A percentile compares a stretch with the other conserved stretches of the same genome.
These are phyloP conservation scores for Hirschfeldia incana DNA, from an alignment of 345 rosid species.

Conservation along the genomic window DNA sequence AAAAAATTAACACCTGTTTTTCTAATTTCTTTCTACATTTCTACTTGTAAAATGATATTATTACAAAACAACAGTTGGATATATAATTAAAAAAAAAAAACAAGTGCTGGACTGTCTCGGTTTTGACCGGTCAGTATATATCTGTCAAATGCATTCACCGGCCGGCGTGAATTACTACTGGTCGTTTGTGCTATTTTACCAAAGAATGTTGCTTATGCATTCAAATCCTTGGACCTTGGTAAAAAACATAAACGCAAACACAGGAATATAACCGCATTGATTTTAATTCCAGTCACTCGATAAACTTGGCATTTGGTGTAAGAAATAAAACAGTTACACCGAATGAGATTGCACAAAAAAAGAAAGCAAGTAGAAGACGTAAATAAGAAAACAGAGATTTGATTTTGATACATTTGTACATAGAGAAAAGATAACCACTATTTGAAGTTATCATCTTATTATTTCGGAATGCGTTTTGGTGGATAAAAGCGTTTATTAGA, in stretches of 20 bases:
- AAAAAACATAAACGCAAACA: not conserved
- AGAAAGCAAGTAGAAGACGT: not conserved
- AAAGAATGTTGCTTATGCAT: too few relatives aligned
- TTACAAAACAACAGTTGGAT: not conserved
- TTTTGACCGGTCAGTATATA: not conserved
- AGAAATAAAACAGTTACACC: conserved; percentile 10
- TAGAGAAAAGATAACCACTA: conserved; percentile 11
- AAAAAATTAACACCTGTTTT: too few relatives aligned
- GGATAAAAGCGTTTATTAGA: conserved; percentile 11
- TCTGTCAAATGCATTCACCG: not conserved
- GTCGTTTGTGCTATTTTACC: not conserved
- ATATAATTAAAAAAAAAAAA: too few relatives aligned
- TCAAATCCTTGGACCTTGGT: too few relatives aligned
- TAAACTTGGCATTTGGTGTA: not conserved
- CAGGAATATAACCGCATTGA: conserved; percentile 2
- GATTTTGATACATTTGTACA: conserved; percentile 30
- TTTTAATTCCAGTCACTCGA: conserved; percentile 12
- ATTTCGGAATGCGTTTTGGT: conserved; percentile 3
- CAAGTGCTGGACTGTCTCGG: not conserved
- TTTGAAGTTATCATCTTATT: not conserved
- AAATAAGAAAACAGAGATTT: not conserved
- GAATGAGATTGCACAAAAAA: not conserved
- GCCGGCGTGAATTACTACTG: not conserved
- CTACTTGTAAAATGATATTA: not conserved
- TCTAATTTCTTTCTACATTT: too few relatives aligned